phyloP scores from a whole-genome alignment of 768 basidiomycete species.

The Termitomyces sp. region DNA sequence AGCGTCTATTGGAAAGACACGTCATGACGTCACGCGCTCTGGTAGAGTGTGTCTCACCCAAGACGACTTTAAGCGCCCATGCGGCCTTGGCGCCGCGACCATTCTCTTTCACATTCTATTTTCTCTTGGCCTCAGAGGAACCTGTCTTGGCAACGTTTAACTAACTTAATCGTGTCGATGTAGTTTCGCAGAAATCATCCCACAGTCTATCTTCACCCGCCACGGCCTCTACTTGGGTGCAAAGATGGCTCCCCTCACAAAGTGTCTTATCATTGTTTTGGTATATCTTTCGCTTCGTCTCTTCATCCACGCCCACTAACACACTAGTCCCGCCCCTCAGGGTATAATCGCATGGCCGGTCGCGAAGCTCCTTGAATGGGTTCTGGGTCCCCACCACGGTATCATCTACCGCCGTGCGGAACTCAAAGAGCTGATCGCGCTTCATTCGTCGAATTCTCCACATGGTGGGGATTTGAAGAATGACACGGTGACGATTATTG shows the following conservation, averaged over 20 bases:
- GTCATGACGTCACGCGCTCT: background rate
- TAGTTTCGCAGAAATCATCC: constrained; percentile 89
- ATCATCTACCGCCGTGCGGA: constrained; percentile 87
- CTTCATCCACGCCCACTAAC: background rate
- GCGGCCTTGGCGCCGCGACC: background rate
- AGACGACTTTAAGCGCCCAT: background rate
- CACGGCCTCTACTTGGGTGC: constrained; percentile 87
- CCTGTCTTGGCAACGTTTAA: no score
- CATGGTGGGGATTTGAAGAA: constrained; percentile 82
- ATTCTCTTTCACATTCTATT: background rate
- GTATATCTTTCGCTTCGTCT: constrained; percentile 28
- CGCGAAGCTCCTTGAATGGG: constrained; percentile 73
- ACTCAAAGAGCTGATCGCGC: constrained; percentile 84
- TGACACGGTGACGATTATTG: constrained; percentile 88
- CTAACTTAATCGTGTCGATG: background rate
- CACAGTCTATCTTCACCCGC: constrained; percentile 87
- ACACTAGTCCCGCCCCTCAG: constrained; percentile 24
- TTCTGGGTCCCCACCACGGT: constrained; percentile 80
- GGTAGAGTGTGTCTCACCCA: background rate
- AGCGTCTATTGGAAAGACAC: no score
- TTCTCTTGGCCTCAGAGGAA: background rate
- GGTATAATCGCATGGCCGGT: constrained; percentile 80
- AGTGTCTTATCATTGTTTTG: constrained; percentile 59
- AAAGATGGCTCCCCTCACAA: constrained; percentile 68
- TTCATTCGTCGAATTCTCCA: constrained; percentile 69